These are phyloP conservation scores for Polygonum aviculare DNA, from an alignment of 148 eudicot genomes.

Conservation along the genomic window DNA sequence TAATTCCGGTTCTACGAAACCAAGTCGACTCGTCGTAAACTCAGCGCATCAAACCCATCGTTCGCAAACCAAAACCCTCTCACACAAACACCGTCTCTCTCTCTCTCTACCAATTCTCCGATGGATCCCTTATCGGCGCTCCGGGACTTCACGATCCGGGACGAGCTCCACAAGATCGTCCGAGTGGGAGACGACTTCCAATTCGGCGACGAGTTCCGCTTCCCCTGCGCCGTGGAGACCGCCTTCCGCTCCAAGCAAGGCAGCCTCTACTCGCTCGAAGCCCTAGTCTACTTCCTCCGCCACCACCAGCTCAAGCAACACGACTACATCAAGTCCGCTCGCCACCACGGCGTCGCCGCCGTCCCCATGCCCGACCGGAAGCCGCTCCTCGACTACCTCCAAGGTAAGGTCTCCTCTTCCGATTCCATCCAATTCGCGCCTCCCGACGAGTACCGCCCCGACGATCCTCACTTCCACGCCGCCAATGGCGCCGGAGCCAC, in stretches of 20 bases:
- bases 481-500: background rate
- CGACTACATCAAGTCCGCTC: slow-evolving; percentile 56
- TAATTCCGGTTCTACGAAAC: no score
- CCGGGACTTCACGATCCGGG: slow-evolving; percentile 66
- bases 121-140: slow-evolving; percentile 85
- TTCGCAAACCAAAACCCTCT: no score
- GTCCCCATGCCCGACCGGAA: slow-evolving; percentile 81
- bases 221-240: slow-evolving; percentile 55
- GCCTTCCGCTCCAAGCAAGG: slow-evolving; percentile 76
- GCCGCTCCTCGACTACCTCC: slow-evolving; percentile 67
- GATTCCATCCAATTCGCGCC: slow-evolving; percentile 45
- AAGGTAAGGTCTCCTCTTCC: slow-evolving; percentile 50
- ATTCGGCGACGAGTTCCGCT: slow-evolving; percentile 47
- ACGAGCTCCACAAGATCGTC: slow-evolving; percentile 45
- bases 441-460: slow-evolving; percentile 45
- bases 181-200: slow-evolving; percentile 46
- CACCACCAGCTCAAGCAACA: slow-evolving; percentile 54
- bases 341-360: slow-evolving; percentile 38
- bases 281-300: slow-evolving; percentile 64
- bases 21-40: no score
- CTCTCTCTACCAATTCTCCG: background rate
- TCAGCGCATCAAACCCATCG: no score
- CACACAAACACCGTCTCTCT: no score
- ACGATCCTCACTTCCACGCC: slow-evolving; percentile 28
- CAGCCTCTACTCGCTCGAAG: slow-evolving; percentile 72